phyloP scores from a whole-genome alignment of 2,329 filamentous ascomycete species.

The Pseudogymnoascus sp. region DNA sequence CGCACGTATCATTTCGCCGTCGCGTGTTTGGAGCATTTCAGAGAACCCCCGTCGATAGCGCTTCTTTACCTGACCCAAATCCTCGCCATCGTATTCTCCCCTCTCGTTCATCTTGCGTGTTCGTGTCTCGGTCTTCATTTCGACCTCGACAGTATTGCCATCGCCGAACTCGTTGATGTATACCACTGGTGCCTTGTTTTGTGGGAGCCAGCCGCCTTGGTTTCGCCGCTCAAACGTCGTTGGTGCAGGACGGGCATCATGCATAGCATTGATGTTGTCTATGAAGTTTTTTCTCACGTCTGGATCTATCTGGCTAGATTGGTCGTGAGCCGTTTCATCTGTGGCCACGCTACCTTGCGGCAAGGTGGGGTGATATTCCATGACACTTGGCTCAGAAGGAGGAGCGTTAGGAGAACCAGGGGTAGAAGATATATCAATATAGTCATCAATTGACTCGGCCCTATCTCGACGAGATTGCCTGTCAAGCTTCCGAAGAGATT shows the following conservation, averaged over 20 bases:
- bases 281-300: constrained; percentile 1
- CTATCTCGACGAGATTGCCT: not conserved
- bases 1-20: constrained; percentile 11
- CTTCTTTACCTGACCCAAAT: constrained; percentile 6
- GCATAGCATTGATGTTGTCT: not conserved
- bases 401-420: not conserved
- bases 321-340: too few species aligned
- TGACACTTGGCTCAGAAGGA: not conserved
- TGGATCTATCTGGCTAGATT: not conserved
- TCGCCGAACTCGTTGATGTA: not conserved
- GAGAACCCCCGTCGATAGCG: not conserved
- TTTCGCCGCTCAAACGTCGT: not conserved
- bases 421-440: not conserved
- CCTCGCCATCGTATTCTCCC: constrained; percentile 7
- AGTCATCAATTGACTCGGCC: not conserved
- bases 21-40: not conserved
- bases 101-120: constrained; percentile 1
- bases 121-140: not conserved
- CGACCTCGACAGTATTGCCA: not conserved
- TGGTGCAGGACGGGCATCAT: not conserved
- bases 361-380: not conserved
- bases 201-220: not conserved
- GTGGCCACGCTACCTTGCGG: not conserved
- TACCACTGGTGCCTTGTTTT: not conserved
- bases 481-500: not conserved